Percentiles rank a stretch among this genome's conserved stretches.
These are phyloP conservation scores for Selaginella moellendorffii DNA, from an alignment of 75 land plant species.

Conservation along the genomic window DNA sequence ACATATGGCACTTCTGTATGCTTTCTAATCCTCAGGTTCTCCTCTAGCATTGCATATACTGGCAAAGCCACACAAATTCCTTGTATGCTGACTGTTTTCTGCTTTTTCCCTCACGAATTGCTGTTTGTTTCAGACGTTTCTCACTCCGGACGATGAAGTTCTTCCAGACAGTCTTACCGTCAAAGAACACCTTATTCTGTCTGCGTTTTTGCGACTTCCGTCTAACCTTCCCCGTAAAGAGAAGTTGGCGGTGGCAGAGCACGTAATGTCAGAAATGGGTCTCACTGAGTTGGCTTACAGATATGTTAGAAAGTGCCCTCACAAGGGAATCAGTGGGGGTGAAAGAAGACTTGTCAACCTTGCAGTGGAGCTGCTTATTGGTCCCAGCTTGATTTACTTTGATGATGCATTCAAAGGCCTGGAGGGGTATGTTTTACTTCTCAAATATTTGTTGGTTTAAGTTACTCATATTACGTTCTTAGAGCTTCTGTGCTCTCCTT, in stretches of 20 bases:
- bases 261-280: slow-evolving; percentile 5
- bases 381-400: slow-evolving; percentile 7
- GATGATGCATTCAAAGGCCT: slow-evolving; percentile 8
- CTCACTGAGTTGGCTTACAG: slow-evolving; percentile 4
- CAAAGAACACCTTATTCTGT: slow-evolving; percentile 5
- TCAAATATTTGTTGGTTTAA: not conserved
- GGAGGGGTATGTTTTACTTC: slow-evolving; percentile 1
- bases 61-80: not conserved
- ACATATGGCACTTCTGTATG: slow-evolving; percentile 11
- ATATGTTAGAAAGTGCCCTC: not conserved
- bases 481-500: slow-evolving; percentile 6
- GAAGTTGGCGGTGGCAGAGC: slow-evolving; percentile 6
- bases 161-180: slow-evolving; percentile 8
- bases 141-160: slow-evolving; percentile 6
- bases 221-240: not conserved
- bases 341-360: slow-evolving; percentile 5
- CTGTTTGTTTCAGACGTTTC: slow-evolving; percentile 1
- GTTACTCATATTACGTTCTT: not conserved
- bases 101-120: no score
- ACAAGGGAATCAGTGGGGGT: not conserved
- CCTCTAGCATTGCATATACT: not conserved
- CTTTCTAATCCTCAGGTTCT: no score
- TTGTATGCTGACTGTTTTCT: no score
- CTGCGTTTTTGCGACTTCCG: slow-evolving; percentile 9
- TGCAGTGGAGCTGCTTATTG: slow-evolving; percentile 11